phyloP scores from a whole-genome alignment of 1,139 yeast genomes.

The Blastobotrys elegans region DNA sequence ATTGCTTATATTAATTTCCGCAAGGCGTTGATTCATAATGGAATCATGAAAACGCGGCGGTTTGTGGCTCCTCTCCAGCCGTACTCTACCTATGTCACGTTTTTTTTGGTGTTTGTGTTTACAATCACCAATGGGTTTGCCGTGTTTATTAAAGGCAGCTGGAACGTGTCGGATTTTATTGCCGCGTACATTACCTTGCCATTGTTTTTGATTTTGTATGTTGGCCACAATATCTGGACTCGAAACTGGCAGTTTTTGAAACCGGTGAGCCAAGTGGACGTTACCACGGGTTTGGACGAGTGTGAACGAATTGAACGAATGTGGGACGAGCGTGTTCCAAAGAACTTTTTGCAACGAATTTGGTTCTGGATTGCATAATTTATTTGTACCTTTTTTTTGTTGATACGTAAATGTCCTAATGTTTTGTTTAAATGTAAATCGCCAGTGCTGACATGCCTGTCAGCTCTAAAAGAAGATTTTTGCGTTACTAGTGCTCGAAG shows the following conservation, averaged over 20 bases:
- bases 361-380: conserved; percentile 41
- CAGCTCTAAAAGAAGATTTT: too few species aligned
- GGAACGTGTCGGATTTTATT: conserved; percentile 50
- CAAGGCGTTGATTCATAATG: conserved; percentile 39
- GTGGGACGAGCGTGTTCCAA: conserved; percentile 36
- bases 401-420: neutral
- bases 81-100: conserved; percentile 43
- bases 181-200: conserved; percentile 47
- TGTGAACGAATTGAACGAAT: conserved; percentile 42
- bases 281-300: conserved; percentile 47
- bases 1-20: conserved; percentile 47
- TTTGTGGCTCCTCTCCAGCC: conserved; percentile 45
- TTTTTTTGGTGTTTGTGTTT: conserved; percentile 42
- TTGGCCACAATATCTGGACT: conserved; percentile 48
- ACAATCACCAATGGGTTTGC: conserved; percentile 68
- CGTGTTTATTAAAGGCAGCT: conserved; percentile 49
- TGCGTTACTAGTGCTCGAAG: too few species aligned
- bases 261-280: conserved; percentile 44
- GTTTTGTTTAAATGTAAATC: too few species aligned
- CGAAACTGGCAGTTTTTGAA: conserved; percentile 42
- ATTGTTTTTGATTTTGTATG: conserved; percentile 43
- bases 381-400: neutral
- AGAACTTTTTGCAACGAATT: conserved; percentile 36
- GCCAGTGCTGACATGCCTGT: too few species aligned
- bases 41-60: conserved; percentile 33